A percentile compares a stretch with the other conserved stretches of the same genome.
These are phyloP conservation scores for Phlyctochytrium bullatum DNA, from an alignment of 192 early-diverging fungal species.

Conservation along the genomic window DNA sequence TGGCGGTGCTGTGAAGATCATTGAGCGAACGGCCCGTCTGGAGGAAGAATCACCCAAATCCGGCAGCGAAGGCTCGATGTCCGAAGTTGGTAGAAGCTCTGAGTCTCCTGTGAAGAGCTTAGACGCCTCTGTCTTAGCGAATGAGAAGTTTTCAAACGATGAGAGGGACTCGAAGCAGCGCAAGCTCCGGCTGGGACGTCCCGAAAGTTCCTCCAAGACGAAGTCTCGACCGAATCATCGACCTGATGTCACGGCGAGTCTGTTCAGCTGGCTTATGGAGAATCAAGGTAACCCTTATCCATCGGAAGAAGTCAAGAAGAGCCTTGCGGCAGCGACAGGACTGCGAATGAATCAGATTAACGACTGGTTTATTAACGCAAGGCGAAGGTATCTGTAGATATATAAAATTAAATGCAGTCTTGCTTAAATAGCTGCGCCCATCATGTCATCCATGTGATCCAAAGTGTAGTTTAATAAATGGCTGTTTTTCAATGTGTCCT, in stretches of 20 bases:
- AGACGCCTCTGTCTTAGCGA: not conserved
- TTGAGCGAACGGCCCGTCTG: not conserved
- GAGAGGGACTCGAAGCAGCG: not conserved
- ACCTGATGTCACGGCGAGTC: slow-evolving; percentile 35
- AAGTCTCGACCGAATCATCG: slow-evolving; percentile 13
- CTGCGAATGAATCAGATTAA: slow-evolving; percentile 67
- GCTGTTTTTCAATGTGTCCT: slow-evolving; percentile 74
- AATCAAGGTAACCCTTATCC: slow-evolving; percentile 68
- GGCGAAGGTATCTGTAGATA: slow-evolving; percentile 43
- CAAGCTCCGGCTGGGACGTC: not conserved
- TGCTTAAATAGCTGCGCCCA: slow-evolving; percentile 8
- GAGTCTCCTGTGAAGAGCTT: not conserved
- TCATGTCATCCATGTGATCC: slow-evolving; percentile 72
- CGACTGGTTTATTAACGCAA: slow-evolving; percentile 77
- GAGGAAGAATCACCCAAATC: not conserved
- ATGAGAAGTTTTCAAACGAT: not conserved
- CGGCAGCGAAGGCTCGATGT: not conserved
- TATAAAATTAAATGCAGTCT: not conserved
- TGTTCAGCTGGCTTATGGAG: slow-evolving; percentile 64
- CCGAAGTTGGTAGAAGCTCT: not conserved
- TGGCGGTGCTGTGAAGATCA: too few species aligned
- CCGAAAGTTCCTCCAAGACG: too few species aligned
- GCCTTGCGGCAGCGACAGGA: slow-evolving; percentile 49
- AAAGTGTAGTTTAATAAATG: slow-evolving; percentile 89
- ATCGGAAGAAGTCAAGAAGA: slow-evolving; percentile 61